Conservation (phyloP, 1,284 basidiomycete species). For the Heterobasidion annosum region DNA sequence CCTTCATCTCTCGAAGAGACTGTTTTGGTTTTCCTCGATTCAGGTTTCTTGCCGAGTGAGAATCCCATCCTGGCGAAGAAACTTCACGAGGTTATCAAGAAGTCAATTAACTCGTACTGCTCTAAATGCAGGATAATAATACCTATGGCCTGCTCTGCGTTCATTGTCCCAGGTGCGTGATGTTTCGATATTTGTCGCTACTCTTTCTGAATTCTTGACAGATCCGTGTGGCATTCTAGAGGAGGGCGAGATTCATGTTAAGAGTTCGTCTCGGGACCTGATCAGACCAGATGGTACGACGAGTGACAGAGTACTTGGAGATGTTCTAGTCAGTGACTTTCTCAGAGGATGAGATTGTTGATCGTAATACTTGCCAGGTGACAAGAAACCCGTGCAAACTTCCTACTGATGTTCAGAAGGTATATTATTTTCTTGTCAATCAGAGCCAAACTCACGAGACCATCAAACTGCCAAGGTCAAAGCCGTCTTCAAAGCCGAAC, state of each 20-base stretch:
- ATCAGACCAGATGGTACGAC: conserved; percentile 15
- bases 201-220: conserved; percentile 9
- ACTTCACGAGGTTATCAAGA: conserved; percentile 23
- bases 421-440: conserved; percentile 5
- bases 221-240: conserved; percentile 27
- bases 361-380: conserved; percentile 17
- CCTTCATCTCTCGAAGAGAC: conserved; percentile 33
- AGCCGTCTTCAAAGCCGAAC: conserved; percentile 24
- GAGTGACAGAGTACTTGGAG: conserved; percentile 26
- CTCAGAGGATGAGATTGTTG: background rate
- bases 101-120: conserved; percentile 16
- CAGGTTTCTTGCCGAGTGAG: conserved; percentile 27
- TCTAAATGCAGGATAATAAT: conserved; percentile 21
- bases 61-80: conserved; percentile 25
- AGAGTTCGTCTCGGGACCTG: conserved; percentile 21
- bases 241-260: conserved; percentile 29
- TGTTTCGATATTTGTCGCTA: background rate
- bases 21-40: conserved; percentile 23
- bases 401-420: conserved; percentile 35
- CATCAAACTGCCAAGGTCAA: conserved; percentile 20
- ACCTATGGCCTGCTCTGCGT: conserved; percentile 27
- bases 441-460: background rate
- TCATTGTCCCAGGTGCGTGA: conserved; percentile 30
- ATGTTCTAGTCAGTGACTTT: conserved; percentile 25
- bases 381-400: conserved; percentile 38